Conservation (phyloP, 352 stramenopile species). For the Lagenidium giganteum region DNA sequence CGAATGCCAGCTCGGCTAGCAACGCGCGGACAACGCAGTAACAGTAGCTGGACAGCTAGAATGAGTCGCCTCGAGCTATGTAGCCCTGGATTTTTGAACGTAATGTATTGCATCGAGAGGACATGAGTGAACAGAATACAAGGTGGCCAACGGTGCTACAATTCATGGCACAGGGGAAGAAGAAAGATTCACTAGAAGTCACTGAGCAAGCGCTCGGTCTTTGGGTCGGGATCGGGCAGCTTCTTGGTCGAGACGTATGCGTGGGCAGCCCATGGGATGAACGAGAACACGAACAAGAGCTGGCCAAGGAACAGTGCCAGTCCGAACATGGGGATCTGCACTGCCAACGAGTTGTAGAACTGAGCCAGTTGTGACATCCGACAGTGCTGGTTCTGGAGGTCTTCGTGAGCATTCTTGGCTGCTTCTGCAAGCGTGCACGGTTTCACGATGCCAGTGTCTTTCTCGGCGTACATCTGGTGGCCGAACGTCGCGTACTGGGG, state of each 20-base stretch:
- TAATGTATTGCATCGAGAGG: too few relatives aligned
- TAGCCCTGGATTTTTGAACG: too few relatives aligned
- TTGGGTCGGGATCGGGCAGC: conserved; percentile 58
- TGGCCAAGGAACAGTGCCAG: conserved; percentile 71
- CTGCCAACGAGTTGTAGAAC: conserved; percentile 77
- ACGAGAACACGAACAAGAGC: conserved; percentile 62
- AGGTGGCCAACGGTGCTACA: neutral
- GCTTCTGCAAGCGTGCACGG: conserved; percentile 71
- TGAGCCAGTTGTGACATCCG: conserved; percentile 70
- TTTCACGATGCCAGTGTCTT: conserved; percentile 25
- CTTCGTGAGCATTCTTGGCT: conserved; percentile 28
- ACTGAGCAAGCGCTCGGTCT: conserved; percentile 57
- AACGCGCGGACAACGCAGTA: too few relatives aligned
- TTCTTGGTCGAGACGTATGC: conserved; percentile 66
- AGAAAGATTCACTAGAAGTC: conserved; percentile 28
- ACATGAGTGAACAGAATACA: too few relatives aligned
- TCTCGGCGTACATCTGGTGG: conserved; percentile 62
- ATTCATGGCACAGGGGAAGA: neutral
- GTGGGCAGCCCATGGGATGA: conserved; percentile 74
- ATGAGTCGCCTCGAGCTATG: too few relatives aligned
- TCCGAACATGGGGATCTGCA: conserved; percentile 71
- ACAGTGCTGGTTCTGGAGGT: conserved; percentile 36
- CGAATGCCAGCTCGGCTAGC: conserved; percentile 12
- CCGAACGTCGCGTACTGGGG: conserved; percentile 85
- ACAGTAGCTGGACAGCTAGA: too few relatives aligned